phyloP scores from a whole-genome alignment of 2,329 filamentous ascomycete species.

The Cladosporium sp. region DNA sequence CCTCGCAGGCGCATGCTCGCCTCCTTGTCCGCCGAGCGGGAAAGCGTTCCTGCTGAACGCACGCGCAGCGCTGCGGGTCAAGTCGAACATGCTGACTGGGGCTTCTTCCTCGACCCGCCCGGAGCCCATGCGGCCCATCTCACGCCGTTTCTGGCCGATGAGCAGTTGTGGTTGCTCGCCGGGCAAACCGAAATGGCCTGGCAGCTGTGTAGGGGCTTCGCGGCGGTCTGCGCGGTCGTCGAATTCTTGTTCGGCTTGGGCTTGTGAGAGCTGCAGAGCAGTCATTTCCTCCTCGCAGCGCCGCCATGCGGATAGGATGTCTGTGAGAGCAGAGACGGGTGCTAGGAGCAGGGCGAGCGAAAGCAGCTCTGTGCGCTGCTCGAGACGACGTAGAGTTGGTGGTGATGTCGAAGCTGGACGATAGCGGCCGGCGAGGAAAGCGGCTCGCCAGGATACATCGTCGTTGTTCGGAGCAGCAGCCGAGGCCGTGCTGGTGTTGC shows the following conservation, averaged over 20 bases:
- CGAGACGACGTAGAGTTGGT: conserved; percentile 65
- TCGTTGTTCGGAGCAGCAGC: conserved; percentile 46
- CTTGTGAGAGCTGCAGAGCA: conserved; percentile 64
- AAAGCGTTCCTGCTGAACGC: conserved; percentile 39
- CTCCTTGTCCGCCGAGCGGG: not conserved
- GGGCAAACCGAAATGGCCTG: conserved; percentile 47
- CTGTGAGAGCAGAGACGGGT: conserved; percentile 67
- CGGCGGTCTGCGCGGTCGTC: conserved; percentile 63
- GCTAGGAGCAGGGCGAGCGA: conserved; percentile 73
- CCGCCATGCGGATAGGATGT: conserved; percentile 73
- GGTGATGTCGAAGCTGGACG: conserved; percentile 51
- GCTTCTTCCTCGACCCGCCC: conserved; percentile 46
- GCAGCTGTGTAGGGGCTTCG: conserved; percentile 34
- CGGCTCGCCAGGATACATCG: conserved; percentile 76
- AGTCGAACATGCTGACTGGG: conserved; percentile 55
- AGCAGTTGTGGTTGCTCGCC: conserved; percentile 36
- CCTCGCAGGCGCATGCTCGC: conserved; percentile 24
- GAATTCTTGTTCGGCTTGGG: conserved; percentile 68
- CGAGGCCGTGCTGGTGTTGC: conserved; percentile 28
- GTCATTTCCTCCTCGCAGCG: conserved; percentile 77
- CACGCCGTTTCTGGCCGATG: conserved; percentile 43
- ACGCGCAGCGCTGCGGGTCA: conserved; percentile 51
- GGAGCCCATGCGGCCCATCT: conserved; percentile 34
- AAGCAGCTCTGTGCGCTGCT: conserved; percentile 79
- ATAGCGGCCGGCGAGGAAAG: conserved; percentile 75